These are phyloP conservation scores for Calonectria pteridis DNA, from an alignment of 2,329 filamentous ascomycete genomes.

Conservation along the genomic window DNA sequence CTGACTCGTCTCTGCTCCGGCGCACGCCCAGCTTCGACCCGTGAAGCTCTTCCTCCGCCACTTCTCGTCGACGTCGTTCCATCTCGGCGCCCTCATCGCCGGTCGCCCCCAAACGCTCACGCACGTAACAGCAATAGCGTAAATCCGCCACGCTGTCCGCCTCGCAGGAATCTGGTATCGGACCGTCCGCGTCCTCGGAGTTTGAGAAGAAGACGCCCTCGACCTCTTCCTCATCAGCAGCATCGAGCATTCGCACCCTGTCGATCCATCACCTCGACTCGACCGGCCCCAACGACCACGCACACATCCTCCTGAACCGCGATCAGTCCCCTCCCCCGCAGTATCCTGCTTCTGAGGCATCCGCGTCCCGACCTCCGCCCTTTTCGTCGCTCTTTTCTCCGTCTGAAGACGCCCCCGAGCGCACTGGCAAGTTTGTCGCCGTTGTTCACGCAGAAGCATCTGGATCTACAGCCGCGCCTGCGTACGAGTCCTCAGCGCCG, in stretches of 20 bases:
- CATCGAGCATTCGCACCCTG: conserved; percentile 42
- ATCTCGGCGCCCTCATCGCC: conserved; percentile 11
- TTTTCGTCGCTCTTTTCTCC: conserved; percentile 71
- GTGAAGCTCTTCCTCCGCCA: conserved; percentile 27
- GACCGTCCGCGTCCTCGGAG: conserved; percentile 53
- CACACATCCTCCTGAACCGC: conserved; percentile 45
- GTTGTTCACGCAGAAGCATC: conserved; percentile 49
- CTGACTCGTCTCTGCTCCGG: neutral
- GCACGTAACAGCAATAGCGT: conserved; percentile 33
- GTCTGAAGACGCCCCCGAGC: conserved; percentile 51
- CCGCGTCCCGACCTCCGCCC: conserved; percentile 66
- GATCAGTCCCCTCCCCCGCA: conserved; percentile 68
- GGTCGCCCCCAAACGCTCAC: conserved; percentile 19
- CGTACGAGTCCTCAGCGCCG: conserved; percentile 60
- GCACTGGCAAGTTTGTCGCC: conserved; percentile 48
- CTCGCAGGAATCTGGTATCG: conserved; percentile 48
- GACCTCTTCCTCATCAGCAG: conserved; percentile 41
- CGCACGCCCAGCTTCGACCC: conserved; percentile 21
- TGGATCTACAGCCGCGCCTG: conserved; percentile 62
- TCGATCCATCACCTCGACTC: conserved; percentile 40
- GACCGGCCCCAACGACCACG: conserved; percentile 37
- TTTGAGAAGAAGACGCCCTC: conserved; percentile 48
- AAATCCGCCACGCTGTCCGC: conserved; percentile 55
- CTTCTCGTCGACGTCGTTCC: conserved; percentile 24
- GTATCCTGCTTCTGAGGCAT: conserved; percentile 69